Evolutionary conservation across 2,329 filamentous ascomycete genomes (phyloP).

Genomic region (Venturia nashicola): DNA sequence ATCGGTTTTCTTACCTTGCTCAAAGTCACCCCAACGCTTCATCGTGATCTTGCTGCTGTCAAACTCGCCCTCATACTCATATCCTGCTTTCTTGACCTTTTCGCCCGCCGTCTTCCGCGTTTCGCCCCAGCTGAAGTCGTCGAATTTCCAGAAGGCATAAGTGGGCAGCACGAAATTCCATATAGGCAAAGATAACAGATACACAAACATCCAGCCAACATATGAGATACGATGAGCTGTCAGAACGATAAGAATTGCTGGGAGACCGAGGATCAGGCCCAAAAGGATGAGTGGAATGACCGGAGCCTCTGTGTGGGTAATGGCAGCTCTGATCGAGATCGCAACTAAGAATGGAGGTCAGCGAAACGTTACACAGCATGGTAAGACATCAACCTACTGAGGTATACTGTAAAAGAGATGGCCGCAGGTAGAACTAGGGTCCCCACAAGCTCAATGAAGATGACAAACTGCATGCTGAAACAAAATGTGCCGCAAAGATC

Average conservation of each 20-base stretch:
- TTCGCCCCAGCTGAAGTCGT: conserved; percentile 98
- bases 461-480: conserved; percentile 99
- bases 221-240: conserved; percentile 91
- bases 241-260: conserved; percentile 79
- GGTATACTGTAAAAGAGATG: conserved; percentile 93
- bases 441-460: conserved; percentile 88
- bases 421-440: conserved; percentile 91
- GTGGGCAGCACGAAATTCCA: conserved; percentile 95
- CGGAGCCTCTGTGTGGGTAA: conserved; percentile 46
- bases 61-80: conserved; percentile 89
- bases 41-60: conserved; percentile 98
- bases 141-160: conserved; percentile 99
- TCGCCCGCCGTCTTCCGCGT: conserved; percentile 91
- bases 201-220: conserved; percentile 93
- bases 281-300: conserved; percentile 85
- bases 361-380: conserved; percentile 10
- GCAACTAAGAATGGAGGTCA: conserved; percentile 45
- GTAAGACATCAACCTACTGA: conserved; percentile 50
- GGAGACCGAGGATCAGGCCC: conserved; percentile 82
- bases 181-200: conserved; percentile 80
- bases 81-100: conserved; percentile 72
- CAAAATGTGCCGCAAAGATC: conserved; percentile 98
- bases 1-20: conserved; percentile 42
- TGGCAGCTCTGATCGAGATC: conserved; percentile 64
- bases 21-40: conserved; percentile 97